Percentiles rank a stretch among this genome's conserved stretches.
Conservation (phyloP, 768 basidiomycete species). For the Cystofilobasidium ferigula region DNA sequence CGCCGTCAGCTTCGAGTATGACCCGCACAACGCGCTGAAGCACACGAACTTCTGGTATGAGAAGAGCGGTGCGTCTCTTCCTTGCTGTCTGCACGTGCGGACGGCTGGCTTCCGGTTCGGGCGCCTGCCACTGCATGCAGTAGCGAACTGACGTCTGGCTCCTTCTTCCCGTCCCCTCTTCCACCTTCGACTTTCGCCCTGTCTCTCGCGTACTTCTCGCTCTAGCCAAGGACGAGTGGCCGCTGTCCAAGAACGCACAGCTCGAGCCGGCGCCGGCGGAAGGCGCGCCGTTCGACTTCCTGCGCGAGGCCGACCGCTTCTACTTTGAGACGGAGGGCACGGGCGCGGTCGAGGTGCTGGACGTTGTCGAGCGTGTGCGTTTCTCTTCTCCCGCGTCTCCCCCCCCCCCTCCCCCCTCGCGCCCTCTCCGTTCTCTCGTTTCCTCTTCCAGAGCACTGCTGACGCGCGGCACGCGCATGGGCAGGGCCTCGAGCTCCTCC, state of each 20-base stretch:
- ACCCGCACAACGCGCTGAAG: conserved; percentile 90
- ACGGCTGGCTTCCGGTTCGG: no score
- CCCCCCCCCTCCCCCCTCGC: background rate
- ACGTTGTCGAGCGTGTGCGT: conserved; percentile 20
- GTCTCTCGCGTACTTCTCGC: background rate
- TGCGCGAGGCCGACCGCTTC: conserved; percentile 75
- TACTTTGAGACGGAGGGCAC: conserved; percentile 73
- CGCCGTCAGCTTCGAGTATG: conserved; percentile 91
- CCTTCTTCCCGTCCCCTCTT: background rate
- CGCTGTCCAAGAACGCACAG: conserved; percentile 68
- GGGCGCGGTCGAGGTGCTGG: conserved; percentile 19
- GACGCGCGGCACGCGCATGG: no score
- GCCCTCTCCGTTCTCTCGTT: background rate
- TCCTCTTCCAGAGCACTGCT: no score
- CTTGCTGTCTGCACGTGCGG: no score
- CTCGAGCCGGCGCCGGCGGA: conserved; percentile 65
- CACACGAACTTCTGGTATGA: conserved; percentile 96
- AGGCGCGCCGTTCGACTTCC: conserved; percentile 74
- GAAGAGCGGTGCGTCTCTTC: conserved; percentile 36
- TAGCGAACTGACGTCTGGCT: no score
- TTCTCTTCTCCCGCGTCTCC: background rate
- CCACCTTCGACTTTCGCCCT: background rate
- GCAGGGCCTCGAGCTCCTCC: background rate
- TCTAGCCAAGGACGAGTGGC: conserved; percentile 70
- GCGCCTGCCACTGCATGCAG: no score